Conservation (phyloP, 169 alveolate genomes). For the Sarcocystis neurona region DNA sequence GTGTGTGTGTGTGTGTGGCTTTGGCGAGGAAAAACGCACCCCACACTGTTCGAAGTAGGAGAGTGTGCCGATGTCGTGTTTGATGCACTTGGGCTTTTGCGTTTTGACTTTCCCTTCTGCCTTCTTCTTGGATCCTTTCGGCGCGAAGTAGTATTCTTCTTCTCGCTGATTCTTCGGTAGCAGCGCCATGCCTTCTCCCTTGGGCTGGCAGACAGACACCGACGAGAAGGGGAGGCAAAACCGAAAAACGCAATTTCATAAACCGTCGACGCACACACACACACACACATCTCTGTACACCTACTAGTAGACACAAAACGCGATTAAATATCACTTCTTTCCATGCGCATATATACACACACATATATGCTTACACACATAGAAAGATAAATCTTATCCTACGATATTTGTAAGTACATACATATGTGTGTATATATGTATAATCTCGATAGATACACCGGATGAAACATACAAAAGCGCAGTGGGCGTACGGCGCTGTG, state of each 20-base stretch:
- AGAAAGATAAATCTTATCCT: too few species aligned
- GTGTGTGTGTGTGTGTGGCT: background rate
- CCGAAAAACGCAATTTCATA: background rate
- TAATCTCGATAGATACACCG: too few species aligned
- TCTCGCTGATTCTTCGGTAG: conserved; percentile 62
- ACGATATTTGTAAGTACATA: background rate
- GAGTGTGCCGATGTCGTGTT: conserved; percentile 63
- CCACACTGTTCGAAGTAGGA: conserved; percentile 60
- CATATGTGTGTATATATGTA: background rate
- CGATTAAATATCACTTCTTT: too few species aligned
- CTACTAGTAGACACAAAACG: too few species aligned
- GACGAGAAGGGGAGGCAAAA: background rate
- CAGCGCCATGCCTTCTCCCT: conserved; percentile 51
- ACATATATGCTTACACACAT: too few species aligned
- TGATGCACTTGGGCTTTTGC: conserved; percentile 53
- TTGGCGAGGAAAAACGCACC: background rate
- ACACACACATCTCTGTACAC: too few species aligned
- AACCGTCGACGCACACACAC: background rate
- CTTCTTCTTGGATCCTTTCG: conserved; percentile 29
- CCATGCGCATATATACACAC: too few species aligned
- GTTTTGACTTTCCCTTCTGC: conserved; percentile 13
- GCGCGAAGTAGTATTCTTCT: conserved; percentile 58
- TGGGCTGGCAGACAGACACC: background rate
- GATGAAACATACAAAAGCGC: background rate
- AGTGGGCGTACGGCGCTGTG: too few species aligned